phyloP scores from a whole-genome alignment of 805 yeast species.

The Pichia nakasei region DNA sequence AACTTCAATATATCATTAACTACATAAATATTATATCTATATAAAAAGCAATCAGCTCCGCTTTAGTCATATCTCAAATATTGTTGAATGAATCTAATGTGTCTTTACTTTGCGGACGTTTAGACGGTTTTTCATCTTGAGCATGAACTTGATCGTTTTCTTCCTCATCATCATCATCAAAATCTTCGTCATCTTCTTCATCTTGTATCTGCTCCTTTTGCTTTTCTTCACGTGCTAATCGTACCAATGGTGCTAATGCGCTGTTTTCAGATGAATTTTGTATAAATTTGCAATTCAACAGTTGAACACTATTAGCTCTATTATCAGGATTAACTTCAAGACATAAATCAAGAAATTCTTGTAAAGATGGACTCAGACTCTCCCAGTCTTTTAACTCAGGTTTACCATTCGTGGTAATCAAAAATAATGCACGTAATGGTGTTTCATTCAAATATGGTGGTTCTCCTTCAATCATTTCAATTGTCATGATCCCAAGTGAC shows the following conservation, averaged over 20 bases:
- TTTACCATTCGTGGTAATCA: constrained; percentile 75
- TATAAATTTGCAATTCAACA: constrained; percentile 61
- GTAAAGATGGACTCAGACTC: constrained; percentile 54
- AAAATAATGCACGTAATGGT: constrained; percentile 65
- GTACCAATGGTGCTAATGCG: constrained; percentile 65
- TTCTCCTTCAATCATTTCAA: constrained; percentile 81
- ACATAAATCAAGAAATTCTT: constrained; percentile 65
- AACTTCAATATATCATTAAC: too few species aligned
- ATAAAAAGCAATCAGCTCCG: too few species aligned
- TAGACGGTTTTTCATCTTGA: background rate
- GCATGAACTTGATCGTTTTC: constrained; percentile 18
- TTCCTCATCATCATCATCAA: constrained; percentile 2
- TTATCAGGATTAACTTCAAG: constrained; percentile 76
- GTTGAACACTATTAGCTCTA: constrained; percentile 69
- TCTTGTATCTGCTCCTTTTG: constrained; percentile 20
- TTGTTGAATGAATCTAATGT: background rate
- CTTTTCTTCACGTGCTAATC: constrained; percentile 62
- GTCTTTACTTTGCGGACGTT: background rate
- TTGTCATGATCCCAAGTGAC: constrained; percentile 80
- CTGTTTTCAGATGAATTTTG: constrained; percentile 50
- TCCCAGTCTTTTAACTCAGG: constrained; percentile 72
- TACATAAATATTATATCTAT: too few species aligned
- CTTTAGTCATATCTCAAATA: too few species aligned
- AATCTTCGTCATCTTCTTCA: constrained; percentile 10
- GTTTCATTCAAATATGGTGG: constrained; percentile 79